A percentile compares a stretch with the other conserved stretches of the same genome.
phyloP scores from a whole-genome alignment of 192 early-diverging fungal genomes.

The Podochytrium sp. region DNA sequence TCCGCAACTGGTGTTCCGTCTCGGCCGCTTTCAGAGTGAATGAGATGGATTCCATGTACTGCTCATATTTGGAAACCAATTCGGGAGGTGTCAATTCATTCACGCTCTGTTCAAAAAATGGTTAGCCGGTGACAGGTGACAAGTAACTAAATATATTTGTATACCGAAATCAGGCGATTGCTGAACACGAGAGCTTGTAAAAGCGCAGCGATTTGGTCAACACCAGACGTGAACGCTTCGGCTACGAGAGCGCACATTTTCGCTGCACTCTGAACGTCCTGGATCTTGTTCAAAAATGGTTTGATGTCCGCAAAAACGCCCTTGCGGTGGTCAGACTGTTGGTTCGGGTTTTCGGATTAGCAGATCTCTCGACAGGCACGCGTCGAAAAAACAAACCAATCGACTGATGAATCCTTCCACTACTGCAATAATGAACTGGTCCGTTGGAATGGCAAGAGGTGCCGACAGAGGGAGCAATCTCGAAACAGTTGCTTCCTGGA shows the following conservation, averaged over 20 bases:
- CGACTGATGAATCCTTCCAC: slow-evolving; percentile 50
- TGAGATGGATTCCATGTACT: background rate
- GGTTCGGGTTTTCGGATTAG: no score
- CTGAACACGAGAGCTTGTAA: slow-evolving; percentile 56
- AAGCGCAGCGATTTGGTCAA: slow-evolving; percentile 65
- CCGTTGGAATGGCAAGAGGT: slow-evolving; percentile 56
- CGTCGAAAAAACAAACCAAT: slow-evolving; percentile 17
- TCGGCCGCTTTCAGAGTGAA: slow-evolving; percentile 28
- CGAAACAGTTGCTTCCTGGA: slow-evolving; percentile 55
- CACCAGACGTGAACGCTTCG: slow-evolving; percentile 59
- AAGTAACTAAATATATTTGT: background rate
- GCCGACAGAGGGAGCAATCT: slow-evolving; percentile 58
- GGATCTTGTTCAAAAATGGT: slow-evolving; percentile 56
- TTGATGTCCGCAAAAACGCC: slow-evolving; percentile 53
- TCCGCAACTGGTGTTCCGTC: slow-evolving; percentile 49
- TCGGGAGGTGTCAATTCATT: slow-evolving; percentile 5
- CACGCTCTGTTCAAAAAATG: background rate
- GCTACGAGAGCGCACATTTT: slow-evolving; percentile 55
- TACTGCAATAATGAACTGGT: slow-evolving; percentile 67
- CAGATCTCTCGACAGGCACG: no score
- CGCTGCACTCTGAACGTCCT: slow-evolving; percentile 54
- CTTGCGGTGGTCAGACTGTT: background rate
- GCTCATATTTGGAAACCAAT: background rate
- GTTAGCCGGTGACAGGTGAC: background rate
- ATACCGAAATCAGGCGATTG: slow-evolving; percentile 26